Evolutionary conservation across 192 early-diverging fungal genomes (phyloP).

Genomic region (Coemansia sp.): DNA sequence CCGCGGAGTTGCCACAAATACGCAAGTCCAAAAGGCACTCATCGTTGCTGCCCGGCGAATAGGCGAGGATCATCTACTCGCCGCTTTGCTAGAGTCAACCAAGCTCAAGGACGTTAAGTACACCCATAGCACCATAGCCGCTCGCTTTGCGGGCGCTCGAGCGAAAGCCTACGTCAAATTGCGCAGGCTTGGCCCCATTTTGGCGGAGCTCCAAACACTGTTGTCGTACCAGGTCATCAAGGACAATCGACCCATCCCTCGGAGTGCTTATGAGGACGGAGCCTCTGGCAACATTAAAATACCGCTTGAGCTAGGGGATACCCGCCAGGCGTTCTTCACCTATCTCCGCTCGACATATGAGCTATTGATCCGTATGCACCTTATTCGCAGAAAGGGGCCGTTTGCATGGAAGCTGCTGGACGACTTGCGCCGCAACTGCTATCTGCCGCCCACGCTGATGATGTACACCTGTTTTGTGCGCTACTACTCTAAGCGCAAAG

Average conservation of each 20-base stretch:
- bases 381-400: conserved; percentile 13
- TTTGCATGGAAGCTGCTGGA: conserved; percentile 29
- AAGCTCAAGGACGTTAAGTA: background rate
- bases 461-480: conserved; percentile 38
- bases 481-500: conserved; percentile 45
- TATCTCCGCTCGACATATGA: conserved; percentile 46
- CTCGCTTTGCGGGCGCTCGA: conserved; percentile 21
- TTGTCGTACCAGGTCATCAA: conserved; percentile 27
- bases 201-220: conserved; percentile 22
- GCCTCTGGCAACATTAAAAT: conserved; percentile 5
- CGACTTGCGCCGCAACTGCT: conserved; percentile 45
- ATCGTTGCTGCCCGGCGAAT: conserved; percentile 10
- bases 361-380: conserved; percentile 25
- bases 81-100: conserved; percentile 14
- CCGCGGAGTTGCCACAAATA: conserved; percentile 18
- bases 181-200: background rate
- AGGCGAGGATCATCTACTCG: conserved; percentile 17
- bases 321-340: conserved; percentile 36
- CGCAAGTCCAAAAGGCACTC: conserved; percentile 25
- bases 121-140: conserved; percentile 3
- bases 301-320: conserved; percentile 16
- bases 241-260: conserved; percentile 23
- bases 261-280: background rate
- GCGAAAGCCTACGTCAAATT: conserved; percentile 29
- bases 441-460: conserved; percentile 35